Evolutionary conservation across 2,329 filamentous ascomycete species (phyloP).

Genomic region (Clonostachys rosea): DNA sequence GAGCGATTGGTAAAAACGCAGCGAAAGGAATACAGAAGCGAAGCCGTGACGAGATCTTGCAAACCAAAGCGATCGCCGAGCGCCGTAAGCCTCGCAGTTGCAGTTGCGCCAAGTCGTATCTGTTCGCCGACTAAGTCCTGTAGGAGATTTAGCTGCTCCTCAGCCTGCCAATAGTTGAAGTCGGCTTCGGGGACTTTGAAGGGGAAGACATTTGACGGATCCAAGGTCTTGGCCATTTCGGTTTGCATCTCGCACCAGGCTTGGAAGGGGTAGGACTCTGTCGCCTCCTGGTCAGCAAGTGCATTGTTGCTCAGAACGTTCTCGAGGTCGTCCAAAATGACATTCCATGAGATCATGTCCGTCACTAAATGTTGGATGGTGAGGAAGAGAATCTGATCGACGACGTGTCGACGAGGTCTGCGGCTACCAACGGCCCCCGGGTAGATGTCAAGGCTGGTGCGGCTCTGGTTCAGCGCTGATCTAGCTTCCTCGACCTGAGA

Average conservation of each 20-base stretch:
- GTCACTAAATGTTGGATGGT: slow-evolving; percentile 27
- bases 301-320: slow-evolving; percentile 18
- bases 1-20: slow-evolving; percentile 17
- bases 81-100: slow-evolving; percentile 16
- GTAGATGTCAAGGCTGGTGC: background rate
- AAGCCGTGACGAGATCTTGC: slow-evolving; percentile 23
- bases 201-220: slow-evolving; percentile 28
- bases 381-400: background rate
- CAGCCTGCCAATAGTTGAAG: no score
- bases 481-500: background rate
- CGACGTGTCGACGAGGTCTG: background rate
- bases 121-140: background rate
- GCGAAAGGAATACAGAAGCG: slow-evolving; percentile 17
- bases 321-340: slow-evolving; percentile 37
- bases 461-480: background rate
- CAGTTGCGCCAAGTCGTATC: background rate
- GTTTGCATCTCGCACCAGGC: no score
- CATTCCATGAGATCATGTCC: slow-evolving; percentile 39
- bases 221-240: slow-evolving; percentile 11
- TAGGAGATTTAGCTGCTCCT: no score
- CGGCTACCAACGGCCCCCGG: background rate
- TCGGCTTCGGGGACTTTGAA: slow-evolving; percentile 4
- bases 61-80: slow-evolving; percentile 15
- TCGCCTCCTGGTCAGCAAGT: background rate
- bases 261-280: no score